Conservation (phyloP, 2,329 filamentous ascomycete genomes). For the Xylariomycetidae sp. region DNA sequence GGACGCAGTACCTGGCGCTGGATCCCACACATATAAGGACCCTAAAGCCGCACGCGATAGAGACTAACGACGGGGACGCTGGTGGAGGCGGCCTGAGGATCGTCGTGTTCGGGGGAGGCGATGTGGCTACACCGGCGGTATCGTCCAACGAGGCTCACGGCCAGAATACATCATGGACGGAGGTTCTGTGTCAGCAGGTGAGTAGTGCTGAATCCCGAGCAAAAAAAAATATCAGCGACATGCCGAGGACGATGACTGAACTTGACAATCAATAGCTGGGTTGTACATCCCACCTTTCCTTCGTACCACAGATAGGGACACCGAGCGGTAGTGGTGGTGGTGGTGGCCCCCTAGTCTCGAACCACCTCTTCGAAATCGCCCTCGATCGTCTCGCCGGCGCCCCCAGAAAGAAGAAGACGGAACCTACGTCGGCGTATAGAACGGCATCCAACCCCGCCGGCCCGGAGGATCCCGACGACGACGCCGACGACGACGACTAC, state of each 20-base stretch:
- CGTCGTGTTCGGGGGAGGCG: constrained; percentile 50
- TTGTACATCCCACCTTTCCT: constrained; percentile 42
- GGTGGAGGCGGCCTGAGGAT: constrained; percentile 39
- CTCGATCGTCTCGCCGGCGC: constrained; percentile 30
- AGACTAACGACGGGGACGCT: neutral
- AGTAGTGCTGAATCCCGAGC: constrained; percentile 7
- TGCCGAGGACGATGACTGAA: too few species aligned
- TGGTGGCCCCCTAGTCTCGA: constrained; percentile 53
- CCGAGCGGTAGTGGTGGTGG: constrained; percentile 41
- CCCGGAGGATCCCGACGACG: too few species aligned
- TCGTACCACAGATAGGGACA: constrained; percentile 39
- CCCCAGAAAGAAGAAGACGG: too few species aligned
- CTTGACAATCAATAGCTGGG: constrained; percentile 33
- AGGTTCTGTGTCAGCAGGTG: constrained; percentile 45
- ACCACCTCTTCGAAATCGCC: constrained; percentile 45
- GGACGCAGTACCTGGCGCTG: too few species aligned
- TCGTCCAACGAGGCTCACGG: constrained; percentile 17
- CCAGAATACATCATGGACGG: constrained; percentile 36
- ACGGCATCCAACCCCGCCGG: too few species aligned
- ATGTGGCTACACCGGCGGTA: constrained; percentile 38
- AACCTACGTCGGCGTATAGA: too few species aligned
- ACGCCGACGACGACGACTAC: too few species aligned
- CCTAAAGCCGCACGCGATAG: too few species aligned
- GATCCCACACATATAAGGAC: too few species aligned
- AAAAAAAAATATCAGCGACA: too few species aligned